phyloP scores from a whole-genome alignment of 805 yeast genomes.

The Blastobotrys mokoenaii region DNA sequence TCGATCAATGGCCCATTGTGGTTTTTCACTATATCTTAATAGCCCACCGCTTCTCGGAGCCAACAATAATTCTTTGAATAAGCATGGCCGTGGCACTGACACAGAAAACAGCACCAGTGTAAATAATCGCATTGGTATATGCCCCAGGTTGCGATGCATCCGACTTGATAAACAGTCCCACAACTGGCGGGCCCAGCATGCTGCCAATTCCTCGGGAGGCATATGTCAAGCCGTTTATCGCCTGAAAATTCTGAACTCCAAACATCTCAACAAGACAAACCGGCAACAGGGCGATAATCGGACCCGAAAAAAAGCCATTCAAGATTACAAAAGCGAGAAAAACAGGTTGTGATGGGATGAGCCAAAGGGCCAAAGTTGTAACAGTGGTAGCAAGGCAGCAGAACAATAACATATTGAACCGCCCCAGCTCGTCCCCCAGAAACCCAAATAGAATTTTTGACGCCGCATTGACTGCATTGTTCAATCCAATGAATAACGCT shows the following conservation, averaged over 20 bases:
- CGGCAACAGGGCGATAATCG: slow-evolving; percentile 16
- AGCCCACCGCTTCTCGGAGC: no score
- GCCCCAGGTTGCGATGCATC: slow-evolving; percentile 4
- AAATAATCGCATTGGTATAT: slow-evolving; percentile 12
- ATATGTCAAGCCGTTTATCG: slow-evolving; percentile 16
- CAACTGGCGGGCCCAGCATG: slow-evolving; percentile 18
- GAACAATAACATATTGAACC: slow-evolving; percentile 43
- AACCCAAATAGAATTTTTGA: slow-evolving; percentile 42
- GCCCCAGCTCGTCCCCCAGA: slow-evolving; percentile 45
- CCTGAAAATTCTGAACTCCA: slow-evolving; percentile 15
- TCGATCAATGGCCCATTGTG: no score
- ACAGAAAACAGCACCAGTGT: slow-evolving; percentile 12
- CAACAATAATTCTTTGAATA: no score
- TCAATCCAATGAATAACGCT: slow-evolving; percentile 16
- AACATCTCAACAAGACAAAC: slow-evolving; percentile 16
- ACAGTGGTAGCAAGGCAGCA: slow-evolving; percentile 39
- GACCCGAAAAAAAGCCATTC: slow-evolving; percentile 17
- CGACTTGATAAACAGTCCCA: slow-evolving; percentile 14
- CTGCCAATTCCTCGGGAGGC: slow-evolving; percentile 15
- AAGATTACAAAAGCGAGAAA: slow-evolving; percentile 15
- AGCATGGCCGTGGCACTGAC: no score
- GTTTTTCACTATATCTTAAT: no score
- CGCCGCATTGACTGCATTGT: slow-evolving; percentile 16
- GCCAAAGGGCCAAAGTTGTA: slow-evolving; percentile 36
- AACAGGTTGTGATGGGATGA: slow-evolving; percentile 6